Evolutionary conservation across 805 yeast genomes (phyloP).

Genomic region (Sungouiella thailandica): DNA sequence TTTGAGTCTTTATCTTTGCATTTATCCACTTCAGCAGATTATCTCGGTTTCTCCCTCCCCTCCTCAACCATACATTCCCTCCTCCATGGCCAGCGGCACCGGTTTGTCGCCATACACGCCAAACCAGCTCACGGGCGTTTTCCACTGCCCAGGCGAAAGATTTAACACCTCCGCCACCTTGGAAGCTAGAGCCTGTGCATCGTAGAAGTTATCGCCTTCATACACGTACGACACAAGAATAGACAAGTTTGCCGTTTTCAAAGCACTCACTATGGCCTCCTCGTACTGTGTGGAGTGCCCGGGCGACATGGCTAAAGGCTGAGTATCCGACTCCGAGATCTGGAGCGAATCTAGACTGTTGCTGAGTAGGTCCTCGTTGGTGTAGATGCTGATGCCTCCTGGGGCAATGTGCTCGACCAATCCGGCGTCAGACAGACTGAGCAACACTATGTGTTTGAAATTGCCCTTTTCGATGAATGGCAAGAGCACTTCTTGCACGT

Average conservation of each 20-base stretch:
- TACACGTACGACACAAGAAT: constrained; percentile 61
- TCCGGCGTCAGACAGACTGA: constrained; percentile 75
- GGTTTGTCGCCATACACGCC: constrained; percentile 78
- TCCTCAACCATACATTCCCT: constrained; percentile 63
- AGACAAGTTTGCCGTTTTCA: constrained; percentile 18
- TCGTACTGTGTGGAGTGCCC: constrained; percentile 5
- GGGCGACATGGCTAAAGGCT: constrained; percentile 6
- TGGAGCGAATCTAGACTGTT: constrained; percentile 26
- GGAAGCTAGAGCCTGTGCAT: constrained; percentile 53
- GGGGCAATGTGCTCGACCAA: constrained; percentile 22
- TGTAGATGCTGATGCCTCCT: constrained; percentile 22
- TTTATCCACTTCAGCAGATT: neutral
- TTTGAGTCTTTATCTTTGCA: no score
- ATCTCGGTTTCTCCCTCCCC: neutral
- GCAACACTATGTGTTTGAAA: constrained; percentile 45
- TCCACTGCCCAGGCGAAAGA: constrained; percentile 27
- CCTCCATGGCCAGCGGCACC: constrained; percentile 64
- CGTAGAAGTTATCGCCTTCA: constrained; percentile 84
- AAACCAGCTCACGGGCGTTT: constrained; percentile 72
- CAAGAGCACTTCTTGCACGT: constrained; percentile 45
- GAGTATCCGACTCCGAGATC: constrained; percentile 10
- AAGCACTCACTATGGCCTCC: constrained; percentile 8
- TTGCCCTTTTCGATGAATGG: constrained; percentile 42
- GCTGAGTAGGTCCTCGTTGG: constrained; percentile 27
- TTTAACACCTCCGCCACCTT: constrained; percentile 26